Base-by-base conservation (phyloP, 2,329 filamentous ascomycete species). In the Rhytidhysteron rufulum region DNA sequence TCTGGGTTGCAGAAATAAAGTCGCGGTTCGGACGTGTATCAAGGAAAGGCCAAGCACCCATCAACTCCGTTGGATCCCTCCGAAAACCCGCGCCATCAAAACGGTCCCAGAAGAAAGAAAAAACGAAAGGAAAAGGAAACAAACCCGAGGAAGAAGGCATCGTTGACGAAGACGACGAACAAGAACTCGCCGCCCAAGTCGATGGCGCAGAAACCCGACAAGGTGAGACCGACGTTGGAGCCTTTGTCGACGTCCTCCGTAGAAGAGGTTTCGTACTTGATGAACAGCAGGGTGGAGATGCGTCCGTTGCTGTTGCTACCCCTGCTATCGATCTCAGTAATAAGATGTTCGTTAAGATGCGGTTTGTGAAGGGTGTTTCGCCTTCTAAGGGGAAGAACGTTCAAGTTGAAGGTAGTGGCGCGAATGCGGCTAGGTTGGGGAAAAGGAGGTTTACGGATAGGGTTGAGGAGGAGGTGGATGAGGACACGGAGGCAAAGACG, bases 301-400 rank as follows among this genome's bases (percentile, higher is more conserved):
- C n/a, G n/a, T n/a, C n/a, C n/a, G n/a, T n/a, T n/a, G n/a, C n/a
- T n/a, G n/a, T n/a, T n/a, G 79, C 77, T 53, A 77, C 71, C 48
- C 66, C 65, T 18, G 79, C 83, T 0, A 75, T 95, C 8, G 89
- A 98, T 69, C 71, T 94, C 57, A 79, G 78, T 41, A 98, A 98
- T 70, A 94, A 86, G 70, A 98, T 98, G 93, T 98, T 98, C 71
- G 91, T 97, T 52, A 88, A 85, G 70, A 91, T 98, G 88, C 82
- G 85, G 54, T 98, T 98, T 66, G 74, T 90, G 55, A 98, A 97
- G 71, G 81, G 78, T n/a, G 81, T 80, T 16, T 71, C 80, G 32
- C 85, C 90, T 0, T 75, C 75, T 2, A 84, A 82, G 61, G 89
- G 89, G 18, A 94, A 95, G 70, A 80, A 85, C 49, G 79, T 74